Base-by-base conservation (phyloP, 1,284 basidiomycete genomes). In the Cutaneotrichosporon arboriforme region DNA sequence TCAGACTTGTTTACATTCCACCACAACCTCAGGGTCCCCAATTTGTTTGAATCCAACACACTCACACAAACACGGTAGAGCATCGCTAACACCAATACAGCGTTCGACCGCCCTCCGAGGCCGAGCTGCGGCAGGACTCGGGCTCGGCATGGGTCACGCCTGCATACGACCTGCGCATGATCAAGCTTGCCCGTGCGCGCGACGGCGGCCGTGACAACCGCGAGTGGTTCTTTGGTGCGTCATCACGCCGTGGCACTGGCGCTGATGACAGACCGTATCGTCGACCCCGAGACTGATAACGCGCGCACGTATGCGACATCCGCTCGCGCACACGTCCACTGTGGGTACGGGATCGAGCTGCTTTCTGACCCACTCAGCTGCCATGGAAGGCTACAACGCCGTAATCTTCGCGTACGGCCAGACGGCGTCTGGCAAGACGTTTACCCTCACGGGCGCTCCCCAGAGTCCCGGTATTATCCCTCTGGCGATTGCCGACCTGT, bases 381-480 rank as follows among this genome's bases (percentile, higher is more conserved):
- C 91, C 12, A 96, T 97, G 89, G 90, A 96, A 48, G 94, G 93
- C 10, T 97, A 85, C 78, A 97, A 98, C 70, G 84, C 90, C 12
- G 90, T 97, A 60, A 84, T 94, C 46, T 96, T 96, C 66, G 91
- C 91, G 0, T 94, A 96, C 60, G 91, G 90, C 33, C 73, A 76
- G 57, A 78, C 78, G 1, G 77, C 76, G 1, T 77, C 88, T 17
- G 92, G 92, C 48, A 97, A 96, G 79, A 96, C 92, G 0, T 92
- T 88, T 68, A 96, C 92, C 0, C 82, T 97, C 39, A 81, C 81
- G 8, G 94, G 94, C 10, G 84, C 82, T 35, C 84, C 85, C 10
- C 79, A 82, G 3, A 86, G 97, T 63, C 91, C 91, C 0, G 94
- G 94, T 54, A 93, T 98, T 59, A 97, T 97, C 55, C 91, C 93